phyloP scores from a whole-genome alignment of 2,329 filamentous ascomycete species.

The Amauroascus verrucosus region DNA sequence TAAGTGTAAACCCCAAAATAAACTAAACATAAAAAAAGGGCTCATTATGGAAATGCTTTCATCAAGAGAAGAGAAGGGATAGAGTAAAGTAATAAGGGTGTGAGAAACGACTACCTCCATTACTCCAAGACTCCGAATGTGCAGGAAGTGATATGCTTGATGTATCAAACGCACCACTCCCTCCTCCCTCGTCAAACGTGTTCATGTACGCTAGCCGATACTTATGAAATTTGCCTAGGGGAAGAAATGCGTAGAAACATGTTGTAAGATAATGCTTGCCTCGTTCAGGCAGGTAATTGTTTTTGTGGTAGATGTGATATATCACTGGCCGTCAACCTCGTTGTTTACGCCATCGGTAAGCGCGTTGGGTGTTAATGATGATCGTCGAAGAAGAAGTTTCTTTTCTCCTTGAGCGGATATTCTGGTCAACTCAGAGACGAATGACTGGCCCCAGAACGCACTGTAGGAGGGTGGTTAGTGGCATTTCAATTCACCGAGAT shows the following conservation, averaged over 20 bases:
- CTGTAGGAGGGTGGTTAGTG: constrained; percentile 31
- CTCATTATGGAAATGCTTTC: not conserved
- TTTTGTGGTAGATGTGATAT: not conserved
- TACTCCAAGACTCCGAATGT: not conserved
- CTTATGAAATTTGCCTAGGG: too few species aligned
- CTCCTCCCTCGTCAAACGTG: too few species aligned
- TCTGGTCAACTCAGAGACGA: constrained; percentile 68
- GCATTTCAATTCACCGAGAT: not conserved
- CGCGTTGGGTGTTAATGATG: constrained; percentile 4
- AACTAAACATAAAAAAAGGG: not conserved
- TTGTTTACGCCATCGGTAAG: not conserved
- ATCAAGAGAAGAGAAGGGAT: not conserved
- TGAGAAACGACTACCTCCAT: not conserved
- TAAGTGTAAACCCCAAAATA: not conserved
- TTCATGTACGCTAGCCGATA: not conserved
- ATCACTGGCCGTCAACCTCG: not conserved
- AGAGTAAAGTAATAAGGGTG: not conserved
- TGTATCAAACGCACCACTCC: not conserved
- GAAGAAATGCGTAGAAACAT: too few species aligned
- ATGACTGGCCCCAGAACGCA: constrained; percentile 91
- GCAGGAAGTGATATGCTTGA: not conserved
- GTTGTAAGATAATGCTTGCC: too few species aligned
- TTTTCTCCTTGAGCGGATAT: constrained; percentile 46
- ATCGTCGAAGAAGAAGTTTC: constrained; percentile 35
- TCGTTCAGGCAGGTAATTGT: not conserved